These are phyloP conservation scores for Hanseniaspora sp. DNA, from an alignment of 1,139 yeast species.

Conservation along the genomic window DNA sequence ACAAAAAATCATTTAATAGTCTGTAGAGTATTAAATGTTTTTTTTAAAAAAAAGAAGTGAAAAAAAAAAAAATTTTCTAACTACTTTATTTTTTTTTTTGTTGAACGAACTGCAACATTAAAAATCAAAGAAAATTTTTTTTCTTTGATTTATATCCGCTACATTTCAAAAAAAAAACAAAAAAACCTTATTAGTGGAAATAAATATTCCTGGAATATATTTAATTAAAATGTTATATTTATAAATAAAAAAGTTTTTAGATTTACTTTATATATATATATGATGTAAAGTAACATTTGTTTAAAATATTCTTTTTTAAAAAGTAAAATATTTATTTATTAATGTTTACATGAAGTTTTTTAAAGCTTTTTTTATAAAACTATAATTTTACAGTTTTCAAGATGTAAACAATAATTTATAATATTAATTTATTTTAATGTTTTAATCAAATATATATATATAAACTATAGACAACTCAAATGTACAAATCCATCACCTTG, in stretches of 20 bases:
- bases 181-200: not conserved
- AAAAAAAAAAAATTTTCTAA: not conserved
- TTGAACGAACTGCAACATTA: not conserved
- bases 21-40: not conserved
- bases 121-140: not conserved
- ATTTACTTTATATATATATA: no score
- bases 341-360: no score
- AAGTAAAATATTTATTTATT: no score
- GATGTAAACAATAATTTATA: no score
- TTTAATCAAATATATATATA: not conserved
- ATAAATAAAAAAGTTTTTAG: no score
- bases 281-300: no score
- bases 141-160: not conserved
- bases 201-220: not conserved
- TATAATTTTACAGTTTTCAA: no score
- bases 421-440: not conserved
- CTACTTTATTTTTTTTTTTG: no score
- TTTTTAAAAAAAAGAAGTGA: not conserved
- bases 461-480: constrained; percentile 53
- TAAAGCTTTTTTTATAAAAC: no score
- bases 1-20: not conserved
- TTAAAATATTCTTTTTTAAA: no score
- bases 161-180: not conserved
- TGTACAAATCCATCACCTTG: constrained; percentile 64
- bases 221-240: not conserved